A percentile compares a stretch with the other conserved stretches of the same genome.
Conservation (phyloP, 163 green algal species). For the Chlorella variabilis region DNA sequence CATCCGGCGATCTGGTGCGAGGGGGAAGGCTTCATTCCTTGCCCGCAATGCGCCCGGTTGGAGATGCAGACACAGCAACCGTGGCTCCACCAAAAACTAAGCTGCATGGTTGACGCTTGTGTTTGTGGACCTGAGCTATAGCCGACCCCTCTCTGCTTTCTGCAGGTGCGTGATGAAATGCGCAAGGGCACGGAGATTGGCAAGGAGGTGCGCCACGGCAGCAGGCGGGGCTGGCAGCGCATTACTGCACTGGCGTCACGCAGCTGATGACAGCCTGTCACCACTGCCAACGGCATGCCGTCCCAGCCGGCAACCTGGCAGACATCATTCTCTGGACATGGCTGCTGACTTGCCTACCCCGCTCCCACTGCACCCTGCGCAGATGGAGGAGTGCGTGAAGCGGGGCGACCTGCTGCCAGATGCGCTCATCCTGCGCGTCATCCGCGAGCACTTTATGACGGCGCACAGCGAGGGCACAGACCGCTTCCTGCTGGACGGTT, state of each 20-base stretch:
- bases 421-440: constrained; percentile 73
- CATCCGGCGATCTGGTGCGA: constrained; percentile 93
- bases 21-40: not conserved
- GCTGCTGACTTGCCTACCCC: too few relatives aligned
- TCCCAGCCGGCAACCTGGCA: not conserved
- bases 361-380: not conserved
- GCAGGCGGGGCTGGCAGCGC: not conserved
- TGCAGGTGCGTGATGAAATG: constrained; percentile 85
- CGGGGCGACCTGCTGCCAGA: constrained; percentile 89
- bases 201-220: constrained; percentile 62
- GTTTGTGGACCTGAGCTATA: too few relatives aligned
- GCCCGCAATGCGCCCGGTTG: too few relatives aligned
- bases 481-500: constrained; percentile 94
- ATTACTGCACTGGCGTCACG: too few relatives aligned
- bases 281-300: not conserved
- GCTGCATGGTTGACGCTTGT: too few relatives aligned
- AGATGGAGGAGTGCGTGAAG: constrained; percentile 82
- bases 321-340: too few relatives aligned
- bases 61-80: too few relatives aligned
- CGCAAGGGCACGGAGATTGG: constrained; percentile 70
- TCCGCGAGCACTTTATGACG: constrained; percentile 32
- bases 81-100: too few relatives aligned
- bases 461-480: constrained; percentile 8
- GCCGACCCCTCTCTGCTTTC: too few relatives aligned
- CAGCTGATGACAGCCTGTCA: too few relatives aligned